These are phyloP conservation scores for Metschnikowia proteae DNA, from an alignment of 805 yeast genomes.

Conservation along the genomic window DNA sequence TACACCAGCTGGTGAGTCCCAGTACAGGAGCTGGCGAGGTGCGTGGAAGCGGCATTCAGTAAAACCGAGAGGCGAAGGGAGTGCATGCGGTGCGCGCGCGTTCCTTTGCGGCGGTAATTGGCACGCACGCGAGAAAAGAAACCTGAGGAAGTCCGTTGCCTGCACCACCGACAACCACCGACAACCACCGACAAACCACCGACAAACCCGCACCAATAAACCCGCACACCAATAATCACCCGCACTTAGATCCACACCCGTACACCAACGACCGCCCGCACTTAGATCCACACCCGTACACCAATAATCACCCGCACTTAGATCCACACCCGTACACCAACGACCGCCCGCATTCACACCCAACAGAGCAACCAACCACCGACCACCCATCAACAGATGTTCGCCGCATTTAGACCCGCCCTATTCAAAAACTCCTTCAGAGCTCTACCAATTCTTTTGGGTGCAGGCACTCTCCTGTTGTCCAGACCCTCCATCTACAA, in stretches of 20 bases:
- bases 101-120: background rate
- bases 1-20: background rate
- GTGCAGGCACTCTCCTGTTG: slow-evolving; percentile 13
- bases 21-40: slow-evolving; percentile 6
- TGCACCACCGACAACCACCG: background rate
- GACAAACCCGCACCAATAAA: background rate
- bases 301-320: background rate
- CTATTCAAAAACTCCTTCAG: slow-evolving; percentile 12
- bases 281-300: background rate
- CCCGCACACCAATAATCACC: background rate
- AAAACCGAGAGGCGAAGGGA: slow-evolving; percentile 1
- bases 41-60: slow-evolving; percentile 4
- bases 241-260: slow-evolving; percentile 1
- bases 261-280: slow-evolving; percentile 2
- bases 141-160: background rate
- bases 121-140: background rate
- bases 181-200: background rate
- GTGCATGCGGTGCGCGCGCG: background rate
- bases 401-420: slow-evolving; percentile 14
- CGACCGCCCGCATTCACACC: background rate
- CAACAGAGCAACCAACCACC: background rate
- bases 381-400: slow-evolving; percentile 8
- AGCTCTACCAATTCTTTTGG: slow-evolving; percentile 13
- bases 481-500: slow-evolving; percentile 11
- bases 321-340: background rate